Evolutionary conservation across 768 basidiomycete genomes (phyloP), one percentile per base, ranked within the genome.

Genomic region (Xerocomellus intermedius): DNA sequence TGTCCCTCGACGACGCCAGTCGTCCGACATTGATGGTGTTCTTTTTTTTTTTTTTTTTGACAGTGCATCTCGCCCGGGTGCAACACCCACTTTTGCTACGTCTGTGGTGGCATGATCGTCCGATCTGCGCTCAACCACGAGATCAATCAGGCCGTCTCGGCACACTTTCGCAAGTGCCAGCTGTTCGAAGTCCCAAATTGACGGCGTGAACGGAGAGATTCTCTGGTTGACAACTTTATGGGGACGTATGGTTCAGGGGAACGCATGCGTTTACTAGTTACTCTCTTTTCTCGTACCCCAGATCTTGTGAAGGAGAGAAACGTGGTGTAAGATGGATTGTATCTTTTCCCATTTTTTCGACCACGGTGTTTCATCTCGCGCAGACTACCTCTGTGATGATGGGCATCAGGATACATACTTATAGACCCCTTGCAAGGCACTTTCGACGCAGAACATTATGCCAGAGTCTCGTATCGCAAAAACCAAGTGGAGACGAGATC

Each of bases 41-140:
- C 8, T 30, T 30, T 30, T 28, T 28, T 28, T 28, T 5, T 21
- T 55, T 13, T 14, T 4, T 35, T 35, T 21, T 55, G 51, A 26
- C 52, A 84, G 83, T 84, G 81, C 59, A 75, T 77, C 37, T 71
- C 80, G 2, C 81, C 82, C 2, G 81, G 77, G n/a, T 85, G 83
- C 65, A 83, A 83, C 57, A 76, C 77, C 59, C 82, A 83, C 57
- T 83, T 83, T 60, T 83, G 82, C 59, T 83, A 83, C 52, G 26
- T 65, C 14, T 83, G 82, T 50, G 82, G 81, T 13, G 64, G 65
- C 13, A 61, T 73, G 43, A 84, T 84, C 51, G 73, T 80, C 42
- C 71, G 64, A 28, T 76, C 77, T 0, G 74, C 72, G 2, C 52
- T 73, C 30, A 61, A 55, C 42, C 30, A 57, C 3, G 75, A 75